These are phyloP conservation scores for Petrea volubilis DNA, from an alignment of 257 asterid genomes.

Conservation along the genomic window DNA sequence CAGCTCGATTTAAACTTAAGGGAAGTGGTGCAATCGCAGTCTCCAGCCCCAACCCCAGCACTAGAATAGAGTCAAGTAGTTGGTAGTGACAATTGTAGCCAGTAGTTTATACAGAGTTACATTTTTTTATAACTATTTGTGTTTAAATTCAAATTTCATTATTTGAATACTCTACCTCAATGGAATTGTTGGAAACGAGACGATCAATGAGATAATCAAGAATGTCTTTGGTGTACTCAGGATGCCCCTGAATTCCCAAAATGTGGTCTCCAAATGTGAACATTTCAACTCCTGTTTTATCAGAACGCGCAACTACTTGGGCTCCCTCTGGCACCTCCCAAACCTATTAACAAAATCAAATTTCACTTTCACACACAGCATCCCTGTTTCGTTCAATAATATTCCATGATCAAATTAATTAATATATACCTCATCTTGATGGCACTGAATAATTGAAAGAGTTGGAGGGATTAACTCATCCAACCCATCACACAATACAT, in stretches of 20 bases:
- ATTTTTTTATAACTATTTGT: no score
- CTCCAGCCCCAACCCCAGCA: no score
- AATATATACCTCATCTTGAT: slow-evolving; percentile 69
- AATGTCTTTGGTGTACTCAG: slow-evolving; percentile 74
- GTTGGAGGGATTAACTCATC: slow-evolving; percentile 45
- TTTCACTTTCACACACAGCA: not conserved
- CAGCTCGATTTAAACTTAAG: no score
- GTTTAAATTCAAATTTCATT: no score
- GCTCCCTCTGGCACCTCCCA: slow-evolving; percentile 79
- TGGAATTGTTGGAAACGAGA: slow-evolving; percentile 36
- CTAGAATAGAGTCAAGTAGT: no score
- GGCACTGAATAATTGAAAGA: slow-evolving; percentile 66
- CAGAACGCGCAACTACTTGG: slow-evolving; percentile 58
- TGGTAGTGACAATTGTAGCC: no score
- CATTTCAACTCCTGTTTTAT: slow-evolving; percentile 72
- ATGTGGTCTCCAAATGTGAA: slow-evolving; percentile 51
- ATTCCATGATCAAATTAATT: no score
- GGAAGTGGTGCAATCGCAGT: no score
- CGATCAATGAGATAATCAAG: slow-evolving; percentile 63
- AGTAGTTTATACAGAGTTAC: no score
- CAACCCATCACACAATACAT: slow-evolving; percentile 26
- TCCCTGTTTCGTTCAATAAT: no score
- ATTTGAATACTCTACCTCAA: no score
- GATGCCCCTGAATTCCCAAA: slow-evolving; percentile 83
- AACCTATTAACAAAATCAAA: slow-evolving; percentile 30